Conservation (phyloP, 352 stramenopile species). For the Phytophthora citrophthora region DNA sequence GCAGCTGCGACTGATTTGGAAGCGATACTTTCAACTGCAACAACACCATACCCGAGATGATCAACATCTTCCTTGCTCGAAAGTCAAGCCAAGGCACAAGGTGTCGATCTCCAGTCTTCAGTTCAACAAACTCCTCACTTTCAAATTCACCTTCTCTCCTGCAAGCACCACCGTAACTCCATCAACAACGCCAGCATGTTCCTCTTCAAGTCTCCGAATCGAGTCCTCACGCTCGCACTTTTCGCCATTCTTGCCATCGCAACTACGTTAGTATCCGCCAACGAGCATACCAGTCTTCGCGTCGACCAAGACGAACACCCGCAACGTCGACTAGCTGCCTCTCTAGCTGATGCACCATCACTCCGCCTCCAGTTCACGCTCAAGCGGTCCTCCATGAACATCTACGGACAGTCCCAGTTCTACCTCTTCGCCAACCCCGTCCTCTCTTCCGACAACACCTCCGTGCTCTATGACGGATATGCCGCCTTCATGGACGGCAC, state of each 20-base stretch:
- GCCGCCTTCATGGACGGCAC: slow-evolving; percentile 22
- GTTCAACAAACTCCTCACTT: slow-evolving; percentile 26
- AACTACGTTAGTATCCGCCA: background rate
- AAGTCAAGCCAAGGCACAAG: background rate
- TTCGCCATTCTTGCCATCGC: slow-evolving; percentile 5
- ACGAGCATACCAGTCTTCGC: slow-evolving; percentile 2
- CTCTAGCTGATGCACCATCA: slow-evolving; percentile 26
- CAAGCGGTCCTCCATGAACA: slow-evolving; percentile 38
- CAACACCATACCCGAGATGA: background rate
- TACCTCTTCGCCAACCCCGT: slow-evolving; percentile 43
- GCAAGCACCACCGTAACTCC: background rate
- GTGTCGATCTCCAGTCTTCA: background rate
- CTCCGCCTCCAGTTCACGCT: slow-evolving; percentile 37
- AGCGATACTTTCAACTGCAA: background rate
- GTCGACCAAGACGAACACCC: background rate
- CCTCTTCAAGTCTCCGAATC: slow-evolving; percentile 9
- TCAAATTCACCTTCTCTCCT: slow-evolving; percentile 8
- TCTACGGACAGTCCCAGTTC: slow-evolving; percentile 35
- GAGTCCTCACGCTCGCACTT: slow-evolving; percentile 1
- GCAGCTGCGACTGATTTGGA: background rate
- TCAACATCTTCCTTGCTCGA: too few species aligned
- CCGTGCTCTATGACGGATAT: slow-evolving; percentile 38
- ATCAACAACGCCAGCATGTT: slow-evolving; percentile 1
- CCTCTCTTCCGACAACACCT: slow-evolving; percentile 18
- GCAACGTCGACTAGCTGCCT: slow-evolving; percentile 3